These are phyloP conservation scores for Vicia sativa DNA, from an alignment of 306 rosid genomes.

Conservation along the genomic window DNA sequence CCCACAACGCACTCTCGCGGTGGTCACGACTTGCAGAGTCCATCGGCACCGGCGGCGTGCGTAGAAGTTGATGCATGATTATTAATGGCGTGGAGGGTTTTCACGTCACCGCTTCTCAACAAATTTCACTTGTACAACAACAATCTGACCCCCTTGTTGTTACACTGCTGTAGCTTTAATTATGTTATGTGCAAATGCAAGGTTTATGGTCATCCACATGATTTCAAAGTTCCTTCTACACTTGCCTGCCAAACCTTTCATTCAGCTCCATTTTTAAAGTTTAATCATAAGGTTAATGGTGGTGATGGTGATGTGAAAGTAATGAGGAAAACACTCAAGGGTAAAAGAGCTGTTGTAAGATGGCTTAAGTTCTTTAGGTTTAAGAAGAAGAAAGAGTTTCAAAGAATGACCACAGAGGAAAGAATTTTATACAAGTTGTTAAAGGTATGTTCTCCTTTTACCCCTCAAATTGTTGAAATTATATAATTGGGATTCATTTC, in stretches of 20 bases:
- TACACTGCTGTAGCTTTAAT: conserved; percentile 54
- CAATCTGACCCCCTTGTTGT: conserved; percentile 34
- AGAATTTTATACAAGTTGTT: conserved; percentile 65
- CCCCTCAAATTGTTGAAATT: no score
- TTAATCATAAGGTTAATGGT: conserved; percentile 38
- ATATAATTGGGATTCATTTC: no score
- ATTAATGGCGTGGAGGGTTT: conserved; percentile 42
- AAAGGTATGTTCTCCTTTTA: conserved; percentile 67
- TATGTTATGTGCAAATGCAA: conserved; percentile 54
- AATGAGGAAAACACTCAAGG: conserved; percentile 70
- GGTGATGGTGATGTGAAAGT: conserved; percentile 34
- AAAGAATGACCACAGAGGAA: conserved; percentile 88
- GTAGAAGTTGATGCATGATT: no score
- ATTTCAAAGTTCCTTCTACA: conserved; percentile 28
- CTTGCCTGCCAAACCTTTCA: conserved; percentile 53
- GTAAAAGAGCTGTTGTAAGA: conserved; percentile 86
- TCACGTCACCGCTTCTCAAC: conserved; percentile 36
- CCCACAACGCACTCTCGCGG: no score
- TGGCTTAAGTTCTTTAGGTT: conserved; percentile 88
- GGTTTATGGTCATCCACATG: conserved; percentile 27
- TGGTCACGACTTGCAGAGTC: no score
- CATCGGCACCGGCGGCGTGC: no score
- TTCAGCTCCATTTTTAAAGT: conserved; percentile 43
- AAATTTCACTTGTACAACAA: conserved; percentile 37
- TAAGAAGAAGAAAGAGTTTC: conserved; percentile 79